phyloP scores from a whole-genome alignment of 2,329 filamentous ascomycete species.

The Monosporascus sp. region DNA sequence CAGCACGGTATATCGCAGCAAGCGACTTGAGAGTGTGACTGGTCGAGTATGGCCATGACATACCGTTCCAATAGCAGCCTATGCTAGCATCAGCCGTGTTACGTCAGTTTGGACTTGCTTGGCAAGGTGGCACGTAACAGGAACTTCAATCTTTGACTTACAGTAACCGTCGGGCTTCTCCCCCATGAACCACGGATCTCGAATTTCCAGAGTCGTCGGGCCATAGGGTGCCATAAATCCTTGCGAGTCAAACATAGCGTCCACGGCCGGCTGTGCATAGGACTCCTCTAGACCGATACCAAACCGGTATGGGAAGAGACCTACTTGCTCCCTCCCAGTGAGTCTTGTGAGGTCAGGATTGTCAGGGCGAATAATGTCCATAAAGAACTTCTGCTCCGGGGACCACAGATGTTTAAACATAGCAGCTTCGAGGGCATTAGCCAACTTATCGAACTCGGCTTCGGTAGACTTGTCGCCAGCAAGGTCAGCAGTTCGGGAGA shows the following conservation, averaged over 20 bases:
- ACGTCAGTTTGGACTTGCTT: neutral
- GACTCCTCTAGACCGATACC: constrained; percentile 29
- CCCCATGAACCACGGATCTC: constrained; percentile 33
- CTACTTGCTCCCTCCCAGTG: constrained; percentile 34
- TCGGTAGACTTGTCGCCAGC: constrained; percentile 26
- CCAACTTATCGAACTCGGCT: constrained; percentile 26
- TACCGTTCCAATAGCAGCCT: constrained; percentile 39
- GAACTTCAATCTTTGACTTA: constrained; percentile 5
- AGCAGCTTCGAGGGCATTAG: constrained; percentile 27
- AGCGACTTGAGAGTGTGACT: constrained; percentile 35
- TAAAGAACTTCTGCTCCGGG: constrained; percentile 31
- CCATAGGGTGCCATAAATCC: constrained; percentile 34
- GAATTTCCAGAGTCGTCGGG: constrained; percentile 36
- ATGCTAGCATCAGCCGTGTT: constrained; percentile 10
- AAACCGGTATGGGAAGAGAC: constrained; percentile 37
- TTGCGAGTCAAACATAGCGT: constrained; percentile 29
- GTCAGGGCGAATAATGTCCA: constrained; percentile 31
- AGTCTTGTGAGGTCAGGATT: constrained; percentile 31
- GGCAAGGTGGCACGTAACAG: no score
- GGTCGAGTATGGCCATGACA: constrained; percentile 41
- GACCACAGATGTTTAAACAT: constrained; percentile 34
- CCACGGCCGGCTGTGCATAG: constrained; percentile 26
- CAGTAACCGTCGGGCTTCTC: constrained; percentile 25
- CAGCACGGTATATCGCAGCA: constrained; percentile 29
- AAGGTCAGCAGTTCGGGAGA: constrained; percentile 30